Base-by-base conservation (phyloP, 2,329 filamentous ascomycete species). In the Pezicula rhizophila region DNA sequence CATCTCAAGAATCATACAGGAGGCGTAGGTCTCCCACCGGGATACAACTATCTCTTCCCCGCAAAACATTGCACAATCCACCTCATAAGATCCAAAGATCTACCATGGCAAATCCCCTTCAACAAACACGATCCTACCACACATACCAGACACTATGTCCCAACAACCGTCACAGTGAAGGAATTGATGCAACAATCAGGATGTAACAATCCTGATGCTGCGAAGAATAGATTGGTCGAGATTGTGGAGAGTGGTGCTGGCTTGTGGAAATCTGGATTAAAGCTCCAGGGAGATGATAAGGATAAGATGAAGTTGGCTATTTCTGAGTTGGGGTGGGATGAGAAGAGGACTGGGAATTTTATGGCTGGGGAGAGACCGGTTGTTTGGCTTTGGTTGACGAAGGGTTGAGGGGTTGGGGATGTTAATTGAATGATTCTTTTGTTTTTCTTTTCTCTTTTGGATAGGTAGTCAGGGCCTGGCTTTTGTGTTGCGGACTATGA, bases 31-130 rank as follows among this genome's bases (percentile, higher is more conserved):
- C 76, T 76, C 51, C 80, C 83, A 57, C 78, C 77, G 0, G 81
- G 79, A 2, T 84, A 82, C 67, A 79, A 80, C 66, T 80, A 82
- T 64, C 75, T 82, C 59, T 84, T 82, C 64, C 73, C 78, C 0
- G 57, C 67, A 0, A 70, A 77, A 53, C 77, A 83, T 61, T 79
- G 77, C 26, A 82, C 79, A 54, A 67, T 83, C 6, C 78, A 83
- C 56, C 69, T 84, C 2, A 72, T 85, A 63, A 74, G 74, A 53
- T 71, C 72, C 3, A 51, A 8, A 57, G 46, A 64, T 14, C 45
- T 66, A 10, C 80, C 80, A 0, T 84, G 80, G 80, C 71, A 75
- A 31, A 54, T 62, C 74, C 6, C 70, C 65, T 1, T 58, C 64
- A 17, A 70, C 67, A 44, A 68, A 65, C 28, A 60, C 65, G 52